phyloP scores from a whole-genome alignment of 1,284 basidiomycete species.

The Bjerkandera adusta region DNA sequence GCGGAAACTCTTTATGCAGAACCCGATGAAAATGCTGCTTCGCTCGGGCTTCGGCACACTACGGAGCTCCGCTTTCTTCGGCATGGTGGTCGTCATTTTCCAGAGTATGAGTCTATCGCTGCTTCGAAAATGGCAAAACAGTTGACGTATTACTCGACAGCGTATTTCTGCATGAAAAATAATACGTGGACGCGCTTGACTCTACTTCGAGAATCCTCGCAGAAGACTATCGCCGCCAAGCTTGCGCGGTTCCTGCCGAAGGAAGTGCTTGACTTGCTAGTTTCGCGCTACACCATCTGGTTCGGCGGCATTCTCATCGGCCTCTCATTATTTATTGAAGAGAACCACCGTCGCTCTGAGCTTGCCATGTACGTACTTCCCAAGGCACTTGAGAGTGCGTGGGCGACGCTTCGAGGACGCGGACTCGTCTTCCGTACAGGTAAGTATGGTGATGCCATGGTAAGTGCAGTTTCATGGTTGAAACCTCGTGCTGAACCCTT shows the following conservation, averaged over 20 bases:
- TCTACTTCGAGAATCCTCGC: conserved; percentile 18
- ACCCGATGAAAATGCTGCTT: conserved; percentile 63
- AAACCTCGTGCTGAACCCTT: not conserved
- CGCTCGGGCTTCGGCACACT: conserved; percentile 73
- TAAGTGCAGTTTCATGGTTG: conserved; percentile 32
- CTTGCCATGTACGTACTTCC: conserved; percentile 95
- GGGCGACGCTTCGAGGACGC: conserved; percentile 77
- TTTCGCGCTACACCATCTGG: conserved; percentile 74
- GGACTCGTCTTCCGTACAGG: conserved; percentile 78
- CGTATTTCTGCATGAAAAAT: conserved; percentile 75
- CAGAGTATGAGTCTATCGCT: conserved; percentile 54
- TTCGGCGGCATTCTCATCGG: conserved; percentile 77
- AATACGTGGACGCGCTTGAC: conserved; percentile 52
- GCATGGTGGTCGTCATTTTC: conserved; percentile 82
- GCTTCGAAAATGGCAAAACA: not conserved
- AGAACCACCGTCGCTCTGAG: conserved; percentile 77
- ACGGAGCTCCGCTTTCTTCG: conserved; percentile 88
- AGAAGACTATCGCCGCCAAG: conserved; percentile 19
- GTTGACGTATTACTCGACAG: conserved; percentile 34
- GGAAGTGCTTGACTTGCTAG: conserved; percentile 51
- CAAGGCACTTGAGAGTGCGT: conserved; percentile 86
- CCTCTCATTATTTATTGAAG: conserved; percentile 84
- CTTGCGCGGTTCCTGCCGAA: conserved; percentile 39
- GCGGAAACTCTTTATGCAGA: conserved; percentile 52
- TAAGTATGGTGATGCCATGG: conserved; percentile 65